These are phyloP conservation scores for Globisporangium uncinulatum DNA, from an alignment of 352 stramenopile genomes.

Conservation along the genomic window DNA sequence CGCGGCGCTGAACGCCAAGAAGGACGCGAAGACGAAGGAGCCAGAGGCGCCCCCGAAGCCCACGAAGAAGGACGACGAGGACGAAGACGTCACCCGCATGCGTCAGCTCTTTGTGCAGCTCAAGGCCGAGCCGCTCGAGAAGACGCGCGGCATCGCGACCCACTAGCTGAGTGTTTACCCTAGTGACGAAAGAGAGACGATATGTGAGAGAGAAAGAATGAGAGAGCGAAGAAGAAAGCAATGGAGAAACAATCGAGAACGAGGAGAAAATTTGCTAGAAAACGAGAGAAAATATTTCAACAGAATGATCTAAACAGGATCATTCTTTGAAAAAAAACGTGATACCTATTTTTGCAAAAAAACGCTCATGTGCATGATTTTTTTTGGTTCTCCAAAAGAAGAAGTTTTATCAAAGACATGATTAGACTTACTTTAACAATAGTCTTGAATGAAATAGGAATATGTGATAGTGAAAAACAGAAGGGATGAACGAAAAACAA, in stretches of 20 bases:
- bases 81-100: conserved; percentile 90
- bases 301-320: background rate
- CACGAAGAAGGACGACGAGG: conserved; percentile 53
- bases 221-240: conserved; percentile 7
- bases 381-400: too few species aligned
- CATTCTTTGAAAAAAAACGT: background rate
- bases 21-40: conserved; percentile 42
- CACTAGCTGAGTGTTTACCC: conserved; percentile 21
- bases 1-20: conserved; percentile 48
- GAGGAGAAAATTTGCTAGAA: too few species aligned
- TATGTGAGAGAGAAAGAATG: conserved; percentile 2
- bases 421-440: too few species aligned
- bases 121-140: conserved; percentile 89
- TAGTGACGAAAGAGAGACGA: background rate
- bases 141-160: conserved; percentile 52
- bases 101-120: conserved; percentile 92
- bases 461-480: too few species aligned
- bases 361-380: too few species aligned
- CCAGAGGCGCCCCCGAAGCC: conserved; percentile 25
- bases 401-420: too few species aligned
- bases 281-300: too few species aligned
- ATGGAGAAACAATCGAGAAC: background rate
- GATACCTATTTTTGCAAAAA: too few species aligned
- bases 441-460: too few species aligned
- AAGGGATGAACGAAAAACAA: too few species aligned